These are phyloP conservation scores for Phytophthora syringae DNA, from an alignment of 352 stramenopile species.

Conservation along the genomic window DNA sequence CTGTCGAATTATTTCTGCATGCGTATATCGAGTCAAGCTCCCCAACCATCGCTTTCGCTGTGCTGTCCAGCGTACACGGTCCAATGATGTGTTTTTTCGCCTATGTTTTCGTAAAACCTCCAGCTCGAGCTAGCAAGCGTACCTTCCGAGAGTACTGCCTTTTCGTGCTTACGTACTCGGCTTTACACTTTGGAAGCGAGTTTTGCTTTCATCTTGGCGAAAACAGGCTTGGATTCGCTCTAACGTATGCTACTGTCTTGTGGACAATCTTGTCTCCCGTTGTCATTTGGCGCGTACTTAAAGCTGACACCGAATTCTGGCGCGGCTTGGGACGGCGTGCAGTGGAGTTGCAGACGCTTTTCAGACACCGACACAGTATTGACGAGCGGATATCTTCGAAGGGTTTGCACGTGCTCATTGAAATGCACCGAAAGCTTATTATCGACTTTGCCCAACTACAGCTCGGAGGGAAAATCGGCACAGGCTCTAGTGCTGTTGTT, in stretches of 20 bases:
- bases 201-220: slow-evolving; percentile 34
- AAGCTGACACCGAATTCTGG: slow-evolving; percentile 65
- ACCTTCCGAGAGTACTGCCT: slow-evolving; percentile 45
- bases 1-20: slow-evolving; percentile 25
- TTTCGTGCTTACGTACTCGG: slow-evolving; percentile 47
- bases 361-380: slow-evolving; percentile 35
- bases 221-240: slow-evolving; percentile 26
- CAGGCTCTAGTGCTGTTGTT: slow-evolving; percentile 51
- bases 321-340: slow-evolving; percentile 41
- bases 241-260: slow-evolving; percentile 41
- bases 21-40: slow-evolving; percentile 30
- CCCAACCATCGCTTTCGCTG: slow-evolving; percentile 17
- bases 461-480: slow-evolving; percentile 59
- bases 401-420: slow-evolving; percentile 70
- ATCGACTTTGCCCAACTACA: slow-evolving; percentile 81
- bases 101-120: slow-evolving; percentile 33
- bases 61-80: slow-evolving; percentile 21
- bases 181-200: slow-evolving; percentile 40
- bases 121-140: slow-evolving; percentile 30
- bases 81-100: slow-evolving; percentile 32
- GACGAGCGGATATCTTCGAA: slow-evolving; percentile 42
- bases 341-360: slow-evolving; percentile 31
- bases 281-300: slow-evolving; percentile 43
- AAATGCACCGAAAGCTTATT: slow-evolving; percentile 76
- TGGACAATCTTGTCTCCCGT: slow-evolving; percentile 29